Base-by-base conservation (phyloP, 345 rosid species). In the Theobroma cacao region DNA sequence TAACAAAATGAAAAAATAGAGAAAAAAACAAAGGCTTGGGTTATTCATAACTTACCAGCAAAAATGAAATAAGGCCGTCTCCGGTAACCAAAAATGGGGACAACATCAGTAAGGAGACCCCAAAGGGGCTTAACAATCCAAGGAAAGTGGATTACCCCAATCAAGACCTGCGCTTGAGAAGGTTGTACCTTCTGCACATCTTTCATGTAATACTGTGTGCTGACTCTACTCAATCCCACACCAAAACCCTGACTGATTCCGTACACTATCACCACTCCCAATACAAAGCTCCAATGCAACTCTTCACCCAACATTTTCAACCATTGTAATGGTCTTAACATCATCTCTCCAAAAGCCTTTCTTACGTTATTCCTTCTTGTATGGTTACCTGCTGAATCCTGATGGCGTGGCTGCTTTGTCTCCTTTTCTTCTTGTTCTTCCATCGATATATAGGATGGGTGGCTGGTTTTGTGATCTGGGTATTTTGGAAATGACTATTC, bases 61-160 rank as follows among this genome's bases (percentile, higher is more conserved):
- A 88, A 77, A 77, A 91, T 43, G 81, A 91, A 88, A 79, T 91
- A 91, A 22, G 97, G 93, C 52, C 90, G 88, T 72, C 97, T 84
- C 38, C 85, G 78, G 67, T 86, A 92, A 31, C 93, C 93, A 10
- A 76, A 65, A 79, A 91, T 43, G 14, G 94, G 94, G 22, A 92
- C 79, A 63, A 84, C 80, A 79, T 92, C 94, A 22, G 97, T 89
- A 50, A 92, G 79, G 5, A 92, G 82, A 26, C 93, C 94, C 97
- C 97, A 91, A 3, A 92, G 13, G 38, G 97, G 94, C 84, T 92
- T 91, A 15, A 92, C 81, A 78, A 91, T 81, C 93, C 93, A 91
- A 66, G 94, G 94, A 62, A 89, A 68, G 66, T 85, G 85, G 79
- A 84, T 84, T 69, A 92, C 77, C 33, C 91, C 97, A 41, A 78